Percentiles rank a stretch among this genome's conserved stretches.
Evolutionary conservation across 2,329 filamentous ascomycete genomes (phyloP).

Genomic region (Colletotrichum plurivorum): DNA sequence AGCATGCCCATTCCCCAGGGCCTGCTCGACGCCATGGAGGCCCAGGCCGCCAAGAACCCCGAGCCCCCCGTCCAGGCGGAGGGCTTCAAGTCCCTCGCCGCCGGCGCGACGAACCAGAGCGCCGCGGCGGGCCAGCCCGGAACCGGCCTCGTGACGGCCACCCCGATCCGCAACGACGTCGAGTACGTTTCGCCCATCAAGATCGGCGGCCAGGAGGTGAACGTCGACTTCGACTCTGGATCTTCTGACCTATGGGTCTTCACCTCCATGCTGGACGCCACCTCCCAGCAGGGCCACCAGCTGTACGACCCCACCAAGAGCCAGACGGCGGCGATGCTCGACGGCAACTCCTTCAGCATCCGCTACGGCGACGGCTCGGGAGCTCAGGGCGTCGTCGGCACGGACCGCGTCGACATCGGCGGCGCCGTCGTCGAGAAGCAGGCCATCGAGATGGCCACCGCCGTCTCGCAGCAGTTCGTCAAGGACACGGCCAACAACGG

Average conservation of each 20-base stretch:
- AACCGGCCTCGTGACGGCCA: slow-evolving; percentile 73
- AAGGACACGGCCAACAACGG: slow-evolving; percentile 74
- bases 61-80: slow-evolving; percentile 43
- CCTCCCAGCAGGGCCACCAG: slow-evolving; percentile 62
- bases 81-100: slow-evolving; percentile 31
- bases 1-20: slow-evolving; percentile 65
- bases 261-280: slow-evolving; percentile 68
- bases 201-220: slow-evolving; percentile 78
- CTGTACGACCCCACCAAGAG: slow-evolving; percentile 56
- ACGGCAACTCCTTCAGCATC: slow-evolving; percentile 71
- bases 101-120: slow-evolving; percentile 24
- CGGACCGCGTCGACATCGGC: slow-evolving; percentile 77
- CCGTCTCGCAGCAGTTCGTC: slow-evolving; percentile 71
- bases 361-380: slow-evolving; percentile 78
- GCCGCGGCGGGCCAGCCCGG: slow-evolving; percentile 30
- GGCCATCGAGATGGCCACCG: slow-evolving; percentile 76
- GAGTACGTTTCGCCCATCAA: slow-evolving; percentile 79
- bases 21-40: slow-evolving; percentile 50
- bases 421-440: slow-evolving; percentile 73
- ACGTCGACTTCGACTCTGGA: slow-evolving; percentile 82
- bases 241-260: slow-evolving; percentile 84
- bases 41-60: slow-evolving; percentile 20
- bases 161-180: slow-evolving; percentile 74
- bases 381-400: slow-evolving; percentile 75
- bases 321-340: slow-evolving; percentile 49